A percentile compares a stretch with the other conserved stretches of the same genome.
These are phyloP conservation scores for Atkinsonella hypoxylon DNA, from an alignment of 2,329 filamentous ascomycete species.

Conservation along the genomic window DNA sequence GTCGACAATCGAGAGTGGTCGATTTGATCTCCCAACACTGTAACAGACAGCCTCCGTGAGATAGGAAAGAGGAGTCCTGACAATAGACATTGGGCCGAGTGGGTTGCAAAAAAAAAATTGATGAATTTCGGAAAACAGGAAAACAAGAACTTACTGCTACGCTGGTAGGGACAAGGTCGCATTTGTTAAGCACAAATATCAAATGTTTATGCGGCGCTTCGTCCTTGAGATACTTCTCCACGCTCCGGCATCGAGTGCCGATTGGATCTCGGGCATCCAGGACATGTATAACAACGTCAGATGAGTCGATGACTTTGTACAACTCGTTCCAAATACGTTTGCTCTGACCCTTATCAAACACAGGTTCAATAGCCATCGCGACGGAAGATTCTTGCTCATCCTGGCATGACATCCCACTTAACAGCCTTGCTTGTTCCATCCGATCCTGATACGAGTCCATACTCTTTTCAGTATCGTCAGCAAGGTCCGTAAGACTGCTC, in stretches of 20 bases:
- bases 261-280: constrained; percentile 81
- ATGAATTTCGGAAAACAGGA: not conserved
- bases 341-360: constrained; percentile 90
- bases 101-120: constrained; percentile 6
- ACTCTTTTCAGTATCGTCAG: constrained; percentile 65
- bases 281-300: constrained; percentile 92
- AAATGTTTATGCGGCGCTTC: constrained; percentile 96
- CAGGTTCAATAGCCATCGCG: constrained; percentile 62
- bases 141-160: constrained; percentile 70
- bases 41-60: constrained; percentile 91
- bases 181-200: constrained; percentile 32
- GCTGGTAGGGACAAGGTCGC: constrained; percentile 78
- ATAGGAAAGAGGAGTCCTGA: constrained; percentile 70
- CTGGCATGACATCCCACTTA: constrained; percentile 57
- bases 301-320: constrained; percentile 89
- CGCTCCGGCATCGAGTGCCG: constrained; percentile 69
- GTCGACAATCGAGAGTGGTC: constrained; percentile 30
- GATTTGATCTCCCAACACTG: constrained; percentile 89
- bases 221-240: constrained; percentile 81
- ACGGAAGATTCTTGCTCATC: constrained; percentile 36
- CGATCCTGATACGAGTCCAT: constrained; percentile 73
- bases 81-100: constrained; percentile 50
- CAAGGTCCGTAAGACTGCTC: constrained; percentile 69
- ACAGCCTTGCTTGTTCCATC: constrained; percentile 62
- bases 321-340: constrained; percentile 97